Evolutionary conservation across 139 green algal species (phyloP), one percentile per base, ranked within the genome.

Genomic region (Chlorella ohadii): DNA sequence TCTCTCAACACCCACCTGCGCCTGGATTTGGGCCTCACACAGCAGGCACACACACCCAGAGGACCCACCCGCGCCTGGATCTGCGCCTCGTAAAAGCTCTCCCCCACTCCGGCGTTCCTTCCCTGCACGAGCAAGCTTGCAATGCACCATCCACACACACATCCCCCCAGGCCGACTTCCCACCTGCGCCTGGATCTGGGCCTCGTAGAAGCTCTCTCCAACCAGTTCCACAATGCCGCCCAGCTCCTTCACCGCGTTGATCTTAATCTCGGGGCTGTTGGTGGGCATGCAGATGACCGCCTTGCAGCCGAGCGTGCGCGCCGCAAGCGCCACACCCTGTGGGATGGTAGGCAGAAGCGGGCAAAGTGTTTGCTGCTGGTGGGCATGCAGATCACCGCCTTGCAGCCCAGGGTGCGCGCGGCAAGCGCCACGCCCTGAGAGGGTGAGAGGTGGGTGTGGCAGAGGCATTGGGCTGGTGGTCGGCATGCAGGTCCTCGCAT

Each of bases 271-370:
- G 13, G 94, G 94, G 1, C 93, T 96, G 38, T 88, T 97, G 20
- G 93, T 83, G n/a, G 96, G 96, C 96, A 99, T 99, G 92, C 94
- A 97, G 79, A 98, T 96, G 41, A 93, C 86, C 3, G 96, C 95
- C 12, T 86, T 89, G 87, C 92, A 97, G 25, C 93, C 93, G 86
- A 95, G 92, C 22, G 74, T 55, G 34, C 28, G 39, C 2, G 94
- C 95, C 25, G 92, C 91, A 56, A 99, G 88, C 3, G 97, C 96
- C n/a, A 99, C 96, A 16, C 97, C 97, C 90, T 99, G 44, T 31
- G 27, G 12, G 38, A 5, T 6, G 44, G 6, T 6, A 55, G 44
- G 22, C 0, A 55, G 74, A 19, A 31, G 51, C 13, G 28, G 6
- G 20, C 4, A 70, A 51, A 13, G 74, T 38, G 51, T 7, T 19